Conservation (phyloP, 129 eudicot genomes). For the Centella asiatica region DNA sequence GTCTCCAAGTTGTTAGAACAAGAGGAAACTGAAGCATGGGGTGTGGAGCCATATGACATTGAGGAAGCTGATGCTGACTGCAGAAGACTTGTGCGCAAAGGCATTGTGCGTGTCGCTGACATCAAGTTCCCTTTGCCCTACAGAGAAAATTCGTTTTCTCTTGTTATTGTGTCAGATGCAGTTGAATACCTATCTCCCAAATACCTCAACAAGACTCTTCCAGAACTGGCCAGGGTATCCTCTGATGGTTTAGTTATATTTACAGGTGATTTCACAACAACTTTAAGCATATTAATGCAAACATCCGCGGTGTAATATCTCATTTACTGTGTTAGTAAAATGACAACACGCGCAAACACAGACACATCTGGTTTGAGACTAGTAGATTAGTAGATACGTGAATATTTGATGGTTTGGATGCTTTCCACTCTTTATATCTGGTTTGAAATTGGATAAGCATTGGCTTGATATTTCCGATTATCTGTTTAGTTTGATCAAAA, state of each 20-base stretch:
- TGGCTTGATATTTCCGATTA: background rate
- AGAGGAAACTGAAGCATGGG: conserved; percentile 39
- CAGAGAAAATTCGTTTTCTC: conserved; percentile 21
- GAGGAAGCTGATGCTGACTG: conserved; percentile 25
- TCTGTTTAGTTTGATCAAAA: background rate
- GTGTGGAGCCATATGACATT: conserved; percentile 33
- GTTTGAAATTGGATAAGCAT: no score
- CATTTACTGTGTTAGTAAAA: background rate
- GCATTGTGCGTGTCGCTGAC: conserved; percentile 23
- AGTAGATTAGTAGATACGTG: no score
- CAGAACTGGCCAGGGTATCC: conserved; percentile 25
- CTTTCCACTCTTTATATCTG: no score
- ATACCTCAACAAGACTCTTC: conserved; percentile 25
- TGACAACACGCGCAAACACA: no score
- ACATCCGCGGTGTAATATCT: no score
- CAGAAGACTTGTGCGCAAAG: conserved; percentile 23
- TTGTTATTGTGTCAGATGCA: conserved; percentile 25
- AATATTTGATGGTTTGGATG: no score
- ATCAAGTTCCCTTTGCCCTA: conserved; percentile 31
- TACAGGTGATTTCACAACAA: background rate
- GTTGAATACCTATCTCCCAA: conserved; percentile 25
- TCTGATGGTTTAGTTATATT: conserved; percentile 9
- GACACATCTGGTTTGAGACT: no score
- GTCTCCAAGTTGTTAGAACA: conserved; percentile 26
- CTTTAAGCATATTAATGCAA: no score